A percentile compares a stretch with the other conserved stretches of the same genome.
phyloP scores from a whole-genome alignment of 2,329 filamentous ascomycete species.

The Tolypocladium ovalisporum region DNA sequence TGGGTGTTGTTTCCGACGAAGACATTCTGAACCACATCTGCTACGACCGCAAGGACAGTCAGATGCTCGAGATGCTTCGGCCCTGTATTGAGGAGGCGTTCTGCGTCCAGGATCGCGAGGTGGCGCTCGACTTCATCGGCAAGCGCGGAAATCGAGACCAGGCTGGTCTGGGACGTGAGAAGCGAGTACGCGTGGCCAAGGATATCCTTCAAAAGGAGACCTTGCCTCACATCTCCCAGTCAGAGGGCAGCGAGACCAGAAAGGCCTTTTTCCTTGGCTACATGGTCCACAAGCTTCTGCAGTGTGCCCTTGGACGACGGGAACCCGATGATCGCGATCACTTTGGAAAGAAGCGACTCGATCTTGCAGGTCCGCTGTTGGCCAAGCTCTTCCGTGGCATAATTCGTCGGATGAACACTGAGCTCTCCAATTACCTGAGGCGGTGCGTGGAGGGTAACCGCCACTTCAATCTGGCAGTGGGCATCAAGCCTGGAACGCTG shows the following conservation, averaged over 20 bases:
- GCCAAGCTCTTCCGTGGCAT: conserved; percentile 94
- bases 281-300: conserved; percentile 93
- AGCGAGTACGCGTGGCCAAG: conserved; percentile 82
- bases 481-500: conserved; percentile 82
- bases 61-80: conserved; percentile 96
- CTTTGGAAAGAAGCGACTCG: conserved; percentile 96
- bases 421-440: conserved; percentile 84
- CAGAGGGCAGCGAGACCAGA: conserved; percentile 84
- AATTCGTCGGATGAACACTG: conserved; percentile 81
- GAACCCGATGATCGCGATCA: conserved; percentile 97
- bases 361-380: conserved; percentile 85
- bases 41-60: conserved; percentile 87
- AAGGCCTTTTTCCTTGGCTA: conserved; percentile 98
- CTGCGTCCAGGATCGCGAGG: conserved; percentile 88
- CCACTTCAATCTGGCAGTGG: conserved; percentile 83
- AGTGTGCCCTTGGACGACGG: conserved; percentile 83
- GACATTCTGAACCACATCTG: conserved; percentile 98
- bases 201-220: conserved; percentile 97
- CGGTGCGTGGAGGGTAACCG: conserved; percentile 81
- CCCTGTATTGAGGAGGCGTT: conserved; percentile 96
- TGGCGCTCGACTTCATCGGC: conserved; percentile 89
- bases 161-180: conserved; percentile 62
- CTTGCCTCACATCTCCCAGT: conserved; percentile 90
- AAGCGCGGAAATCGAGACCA: conserved; percentile 64
- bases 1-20: conserved; percentile 93